phyloP scores from a whole-genome alignment of 78 protist species.

The Dictyostelium purpureum region DNA sequence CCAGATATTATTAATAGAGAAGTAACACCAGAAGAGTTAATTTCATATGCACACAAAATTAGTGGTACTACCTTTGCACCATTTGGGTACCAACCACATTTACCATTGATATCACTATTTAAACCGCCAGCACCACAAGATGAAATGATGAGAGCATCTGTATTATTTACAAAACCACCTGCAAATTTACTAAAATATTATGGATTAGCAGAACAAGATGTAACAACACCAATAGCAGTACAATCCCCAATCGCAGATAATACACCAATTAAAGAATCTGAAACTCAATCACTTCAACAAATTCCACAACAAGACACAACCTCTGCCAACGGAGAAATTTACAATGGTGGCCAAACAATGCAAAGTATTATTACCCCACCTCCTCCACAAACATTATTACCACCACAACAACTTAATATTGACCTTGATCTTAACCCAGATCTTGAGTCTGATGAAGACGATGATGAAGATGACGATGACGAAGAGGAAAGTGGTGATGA shows the following conservation, averaged over 20 bases:
- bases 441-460: slow-evolving; percentile 32
- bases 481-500: slow-evolving; percentile 31
- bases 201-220: slow-evolving; percentile 54
- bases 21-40: slow-evolving; percentile 54
- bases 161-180: slow-evolving; percentile 36
- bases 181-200: slow-evolving; percentile 33
- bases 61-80: slow-evolving; percentile 71
- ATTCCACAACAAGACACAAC: background rate
- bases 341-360: background rate
- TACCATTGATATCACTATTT: slow-evolving; percentile 23
- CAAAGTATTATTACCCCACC: slow-evolving; percentile 16
- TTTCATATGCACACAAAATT: slow-evolving; percentile 74
- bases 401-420: slow-evolving; percentile 1
- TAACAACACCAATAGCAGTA: slow-evolving; percentile 2
- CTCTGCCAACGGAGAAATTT: background rate
- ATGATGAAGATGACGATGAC: slow-evolving; percentile 55
- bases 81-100: slow-evolving; percentile 53
- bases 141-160: slow-evolving; percentile 69
- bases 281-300: background rate
- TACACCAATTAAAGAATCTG: background rate
- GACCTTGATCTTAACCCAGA: slow-evolving; percentile 55
- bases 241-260: background rate
- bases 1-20: background rate
- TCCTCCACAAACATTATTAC: background rate
- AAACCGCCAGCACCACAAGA: slow-evolving; percentile 80